phyloP scores from a whole-genome alignment of 78 protist species.

The Dictyostelium intermedium region DNA sequence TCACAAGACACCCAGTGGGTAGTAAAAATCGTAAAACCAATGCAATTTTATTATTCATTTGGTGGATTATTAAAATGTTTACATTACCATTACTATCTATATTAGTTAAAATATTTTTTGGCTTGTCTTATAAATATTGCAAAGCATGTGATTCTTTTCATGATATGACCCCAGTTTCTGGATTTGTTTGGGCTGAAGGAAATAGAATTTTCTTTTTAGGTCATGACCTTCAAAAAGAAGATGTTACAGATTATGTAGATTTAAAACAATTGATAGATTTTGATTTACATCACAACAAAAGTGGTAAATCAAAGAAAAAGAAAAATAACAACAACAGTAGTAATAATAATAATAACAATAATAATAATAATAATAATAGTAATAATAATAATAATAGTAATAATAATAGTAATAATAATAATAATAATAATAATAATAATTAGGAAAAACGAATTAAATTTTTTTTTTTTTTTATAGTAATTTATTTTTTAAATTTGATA shows the following conservation, averaged over 20 bases:
- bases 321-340: not conserved
- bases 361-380: not conserved
- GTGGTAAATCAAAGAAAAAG: not conserved
- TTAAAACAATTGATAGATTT: slow-evolving; percentile 23
- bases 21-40: slow-evolving; percentile 17
- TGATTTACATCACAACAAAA: slow-evolving; percentile 21
- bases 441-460: not conserved
- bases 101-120: slow-evolving; percentile 65
- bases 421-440: not conserved
- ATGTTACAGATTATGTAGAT: slow-evolving; percentile 57
- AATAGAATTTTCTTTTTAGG: slow-evolving; percentile 56
- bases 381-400: not conserved
- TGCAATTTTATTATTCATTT: slow-evolving; percentile 26
- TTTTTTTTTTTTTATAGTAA: not conserved
- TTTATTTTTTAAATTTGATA: not conserved
- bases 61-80: slow-evolving; percentile 74
- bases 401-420: not conserved
- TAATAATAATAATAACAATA: not conserved
- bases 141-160: slow-evolving; percentile 73
- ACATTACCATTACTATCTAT: slow-evolving; percentile 47
- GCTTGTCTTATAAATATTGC: slow-evolving; percentile 54
- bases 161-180: slow-evolving; percentile 79
- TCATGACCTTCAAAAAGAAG: slow-evolving; percentile 57
- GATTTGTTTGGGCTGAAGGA: slow-evolving; percentile 78
- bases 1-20: slow-evolving; percentile 70